Conservation (phyloP, 148 eudicot species). For the Diospyros kaki region DNA sequence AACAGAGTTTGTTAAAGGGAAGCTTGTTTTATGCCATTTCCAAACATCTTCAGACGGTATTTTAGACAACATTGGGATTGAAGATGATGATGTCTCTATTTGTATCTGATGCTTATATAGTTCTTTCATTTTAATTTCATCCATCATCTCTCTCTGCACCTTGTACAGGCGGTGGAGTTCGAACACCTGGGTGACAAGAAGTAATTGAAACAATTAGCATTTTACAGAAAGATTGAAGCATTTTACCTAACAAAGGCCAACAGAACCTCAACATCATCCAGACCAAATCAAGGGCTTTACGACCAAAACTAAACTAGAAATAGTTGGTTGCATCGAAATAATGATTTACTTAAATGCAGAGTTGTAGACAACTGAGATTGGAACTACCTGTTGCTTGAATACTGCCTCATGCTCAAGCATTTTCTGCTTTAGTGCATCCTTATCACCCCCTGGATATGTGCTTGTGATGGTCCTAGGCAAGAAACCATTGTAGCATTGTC, state of each 20-base stretch:
- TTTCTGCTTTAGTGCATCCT: constrained; percentile 66
- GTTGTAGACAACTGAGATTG: neutral
- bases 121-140: constrained; percentile 49
- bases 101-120: constrained; percentile 30
- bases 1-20: constrained; percentile 29
- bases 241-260: neutral
- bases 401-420: constrained; percentile 85
- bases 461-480: constrained; percentile 35
- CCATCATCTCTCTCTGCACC: constrained; percentile 78
- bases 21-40: constrained; percentile 41
- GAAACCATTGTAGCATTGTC: constrained; percentile 48
- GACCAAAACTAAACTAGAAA: neutral
- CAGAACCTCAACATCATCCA: neutral
- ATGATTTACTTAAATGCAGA: neutral
- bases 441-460: constrained; percentile 49
- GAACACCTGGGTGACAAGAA: constrained; percentile 39
- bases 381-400: constrained; percentile 72
- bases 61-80: constrained; percentile 42
- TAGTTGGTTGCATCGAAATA: neutral
- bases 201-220: neutral
- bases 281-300: neutral
- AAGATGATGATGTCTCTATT: constrained; percentile 60
- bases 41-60: constrained; percentile 36
- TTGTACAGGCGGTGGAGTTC: constrained; percentile 78
- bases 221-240: neutral